phyloP scores from a whole-genome alignment of 495 filamentous ascomycete genomes.

The Neurospora sp. region DNA sequence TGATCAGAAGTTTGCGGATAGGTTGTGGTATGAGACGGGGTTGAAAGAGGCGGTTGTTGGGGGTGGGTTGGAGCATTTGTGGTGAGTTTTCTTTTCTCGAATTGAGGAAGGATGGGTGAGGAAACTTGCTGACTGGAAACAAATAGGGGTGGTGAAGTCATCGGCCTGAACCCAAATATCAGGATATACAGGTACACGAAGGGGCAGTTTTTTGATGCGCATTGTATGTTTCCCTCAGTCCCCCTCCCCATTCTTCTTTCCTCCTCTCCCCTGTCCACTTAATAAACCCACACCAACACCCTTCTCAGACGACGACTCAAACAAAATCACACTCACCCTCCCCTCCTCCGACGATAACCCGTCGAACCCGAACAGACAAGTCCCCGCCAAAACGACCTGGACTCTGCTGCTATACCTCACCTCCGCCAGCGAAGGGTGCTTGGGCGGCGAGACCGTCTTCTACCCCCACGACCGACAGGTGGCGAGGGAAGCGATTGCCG shows the following conservation, averaged over 20 bases:
- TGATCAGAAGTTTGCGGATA: constrained; percentile 63
- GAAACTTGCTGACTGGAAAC: background rate
- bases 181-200: constrained; percentile 81
- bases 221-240: constrained; percentile 49
- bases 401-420: constrained; percentile 85
- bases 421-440: constrained; percentile 52
- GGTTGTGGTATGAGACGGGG: constrained; percentile 58
- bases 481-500: constrained; percentile 50
- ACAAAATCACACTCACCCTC: constrained; percentile 48
- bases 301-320: constrained; percentile 65
- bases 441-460: constrained; percentile 86
- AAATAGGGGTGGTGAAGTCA: constrained; percentile 67
- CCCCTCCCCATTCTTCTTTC: background rate
- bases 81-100: constrained; percentile 15
- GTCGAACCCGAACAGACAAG: constrained; percentile 1
- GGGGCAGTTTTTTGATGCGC: constrained; percentile 82
- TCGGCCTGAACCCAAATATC: constrained; percentile 87
- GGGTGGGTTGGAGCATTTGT: constrained; percentile 23
- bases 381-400: constrained; percentile 77
- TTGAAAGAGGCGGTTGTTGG: constrained; percentile 39
- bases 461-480: constrained; percentile 60
- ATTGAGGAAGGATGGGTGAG: background rate
- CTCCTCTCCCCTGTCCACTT: background rate
- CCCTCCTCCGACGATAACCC: constrained; percentile 18
- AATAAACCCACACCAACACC: background rate